Conservation (phyloP, 805 yeast genomes). For the Lipomyces lipofer region DNA sequence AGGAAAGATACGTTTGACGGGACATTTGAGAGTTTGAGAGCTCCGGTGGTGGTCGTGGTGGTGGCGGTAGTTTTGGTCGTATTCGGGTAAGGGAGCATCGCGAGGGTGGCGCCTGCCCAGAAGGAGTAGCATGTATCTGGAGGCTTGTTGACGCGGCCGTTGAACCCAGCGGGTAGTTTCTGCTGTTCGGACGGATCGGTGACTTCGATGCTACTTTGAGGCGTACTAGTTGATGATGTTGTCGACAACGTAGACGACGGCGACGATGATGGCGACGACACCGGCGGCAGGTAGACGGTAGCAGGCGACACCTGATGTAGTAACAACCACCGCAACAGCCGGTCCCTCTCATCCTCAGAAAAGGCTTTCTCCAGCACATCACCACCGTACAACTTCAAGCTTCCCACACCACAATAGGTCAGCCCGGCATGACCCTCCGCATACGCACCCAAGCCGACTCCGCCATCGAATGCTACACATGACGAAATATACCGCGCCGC, state of each 20-base stretch:
- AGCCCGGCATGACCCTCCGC: conserved; percentile 84
- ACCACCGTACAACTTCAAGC: conserved; percentile 48
- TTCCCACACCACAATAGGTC: conserved; percentile 78
- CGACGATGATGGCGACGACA: background rate
- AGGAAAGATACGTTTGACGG: conserved; percentile 11
- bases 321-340: conserved; percentile 24
- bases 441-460: conserved; percentile 46
- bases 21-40: conserved; percentile 3
- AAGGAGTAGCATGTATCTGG: conserved; percentile 98
- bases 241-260: background rate
- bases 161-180: conserved; percentile 38
- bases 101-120: conserved; percentile 65
- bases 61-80: background rate
- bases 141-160: conserved; percentile 92
- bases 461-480: conserved; percentile 59
- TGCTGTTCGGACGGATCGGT: background rate
- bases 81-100: conserved; percentile 14
- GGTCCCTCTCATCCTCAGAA: background rate
- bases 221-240: background rate
- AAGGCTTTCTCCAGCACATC: background rate
- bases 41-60: background rate
- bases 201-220: too few species aligned
- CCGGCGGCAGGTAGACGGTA: background rate
- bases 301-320: conserved; percentile 11
- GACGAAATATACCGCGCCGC: conserved; percentile 44